Evolutionary conservation across 2,329 filamentous ascomycete species (phyloP).

Genomic region (Pestalotiopsis sp.): DNA sequence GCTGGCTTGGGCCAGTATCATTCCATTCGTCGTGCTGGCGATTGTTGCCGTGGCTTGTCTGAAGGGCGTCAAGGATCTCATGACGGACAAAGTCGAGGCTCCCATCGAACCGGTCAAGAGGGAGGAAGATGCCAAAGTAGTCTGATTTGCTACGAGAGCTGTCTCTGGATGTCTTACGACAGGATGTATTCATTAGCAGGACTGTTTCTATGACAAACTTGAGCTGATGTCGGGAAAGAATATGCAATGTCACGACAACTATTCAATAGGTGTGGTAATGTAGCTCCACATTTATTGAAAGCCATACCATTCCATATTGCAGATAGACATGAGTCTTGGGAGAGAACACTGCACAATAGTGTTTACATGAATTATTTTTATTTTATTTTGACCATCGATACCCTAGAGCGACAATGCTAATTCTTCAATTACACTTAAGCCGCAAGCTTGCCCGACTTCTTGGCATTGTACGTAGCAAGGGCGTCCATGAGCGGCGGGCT

Average conservation of each 20-base stretch:
- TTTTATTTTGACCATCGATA: not conserved
- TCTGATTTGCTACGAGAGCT: not conserved
- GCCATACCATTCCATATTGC: too few relatives aligned
- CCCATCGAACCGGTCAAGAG: conserved; percentile 43
- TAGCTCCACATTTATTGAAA: too few relatives aligned
- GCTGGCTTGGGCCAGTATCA: conserved; percentile 50
- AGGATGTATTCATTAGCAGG: too few relatives aligned
- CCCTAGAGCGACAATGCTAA: too few relatives aligned
- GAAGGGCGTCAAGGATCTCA: conserved; percentile 50
- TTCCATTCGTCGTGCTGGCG: conserved; percentile 53
- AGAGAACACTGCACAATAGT: too few relatives aligned
- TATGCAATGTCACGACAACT: too few relatives aligned
- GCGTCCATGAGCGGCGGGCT: conserved; percentile 65
- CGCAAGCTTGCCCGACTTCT: conserved; percentile 39
- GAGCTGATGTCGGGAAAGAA: too few relatives aligned
- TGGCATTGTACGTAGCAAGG: conserved; percentile 55
- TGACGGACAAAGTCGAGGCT: conserved; percentile 56
- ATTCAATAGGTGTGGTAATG: too few relatives aligned
- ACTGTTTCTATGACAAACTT: too few relatives aligned
- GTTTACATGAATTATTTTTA: not conserved
- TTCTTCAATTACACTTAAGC: not conserved
- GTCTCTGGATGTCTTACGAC: not conserved
- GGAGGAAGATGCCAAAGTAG: not conserved
- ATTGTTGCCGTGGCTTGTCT: conserved; percentile 43
- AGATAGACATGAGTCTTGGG: too few relatives aligned